Percentiles rank a stretch among this genome's conserved stretches.
Evolutionary conservation across 108 stramenopile species (phyloP).

Genomic region (Craspedostauros australis): DNA sequence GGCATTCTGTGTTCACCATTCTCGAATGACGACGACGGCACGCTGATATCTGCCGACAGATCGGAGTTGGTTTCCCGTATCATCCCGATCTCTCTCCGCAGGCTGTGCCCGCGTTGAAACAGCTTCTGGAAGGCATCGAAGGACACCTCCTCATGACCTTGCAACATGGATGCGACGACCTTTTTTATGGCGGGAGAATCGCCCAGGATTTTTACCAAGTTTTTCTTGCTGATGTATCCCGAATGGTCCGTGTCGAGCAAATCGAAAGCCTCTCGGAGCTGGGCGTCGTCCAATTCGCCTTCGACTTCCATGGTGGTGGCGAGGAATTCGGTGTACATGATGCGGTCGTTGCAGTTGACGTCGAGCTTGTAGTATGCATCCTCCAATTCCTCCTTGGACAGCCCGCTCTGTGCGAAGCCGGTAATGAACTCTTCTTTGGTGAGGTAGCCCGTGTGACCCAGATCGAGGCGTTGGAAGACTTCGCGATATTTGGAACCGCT

Average conservation of each 20-base stretch:
- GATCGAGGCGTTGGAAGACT: constrained; percentile 40
- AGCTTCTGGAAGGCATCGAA: too few species aligned
- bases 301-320: constrained; percentile 60
- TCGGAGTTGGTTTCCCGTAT: too few species aligned
- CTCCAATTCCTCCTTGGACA: constrained; percentile 40
- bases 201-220: constrained; percentile 15
- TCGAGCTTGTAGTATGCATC: constrained; percentile 46
- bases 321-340: constrained; percentile 70
- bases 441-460: constrained; percentile 44
- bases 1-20: too few species aligned
- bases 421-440: constrained; percentile 59
- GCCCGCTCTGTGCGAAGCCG: constrained; percentile 42
- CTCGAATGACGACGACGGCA: too few species aligned
- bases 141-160: too few species aligned
- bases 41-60: too few species aligned
- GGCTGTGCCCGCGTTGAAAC: too few species aligned
- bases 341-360: constrained; percentile 44
- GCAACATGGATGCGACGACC: too few species aligned
- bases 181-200: too few species aligned
- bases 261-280: constrained; percentile 74
- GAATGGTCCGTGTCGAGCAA: constrained; percentile 69
- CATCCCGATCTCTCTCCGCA: too few species aligned
- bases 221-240: constrained; percentile 25
- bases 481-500: constrained; percentile 50
- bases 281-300: constrained; percentile 50